Conservation (phyloP, 768 basidiomycete genomes). For the Rhodotorula diobovata region DNA sequence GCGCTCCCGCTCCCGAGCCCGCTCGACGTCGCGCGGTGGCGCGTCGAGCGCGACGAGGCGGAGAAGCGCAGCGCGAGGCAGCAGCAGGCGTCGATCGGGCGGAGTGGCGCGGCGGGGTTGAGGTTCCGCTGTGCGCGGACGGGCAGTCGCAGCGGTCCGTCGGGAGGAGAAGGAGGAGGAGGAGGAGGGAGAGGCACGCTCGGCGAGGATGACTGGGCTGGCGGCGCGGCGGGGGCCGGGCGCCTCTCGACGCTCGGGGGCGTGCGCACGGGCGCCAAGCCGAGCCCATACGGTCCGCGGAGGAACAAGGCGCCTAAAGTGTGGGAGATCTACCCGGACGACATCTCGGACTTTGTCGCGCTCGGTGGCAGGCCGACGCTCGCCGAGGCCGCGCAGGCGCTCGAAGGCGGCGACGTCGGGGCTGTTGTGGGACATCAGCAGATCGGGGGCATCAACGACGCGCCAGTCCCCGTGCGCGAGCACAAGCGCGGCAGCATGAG, state of each 20-base stretch:
- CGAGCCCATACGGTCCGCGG: slow-evolving; percentile 3
- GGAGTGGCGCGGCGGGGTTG: neutral
- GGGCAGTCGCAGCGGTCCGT: neutral
- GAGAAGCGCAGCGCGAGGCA: neutral
- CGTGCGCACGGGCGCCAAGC: neutral
- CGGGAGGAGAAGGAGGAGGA: no score
- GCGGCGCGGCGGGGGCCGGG: neutral
- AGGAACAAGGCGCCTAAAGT: slow-evolving; percentile 8
- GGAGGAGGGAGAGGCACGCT: neutral
- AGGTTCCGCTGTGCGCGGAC: neutral
- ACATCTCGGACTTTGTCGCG: slow-evolving; percentile 11
- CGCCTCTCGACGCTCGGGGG: neutral
- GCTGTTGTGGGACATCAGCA: neutral
- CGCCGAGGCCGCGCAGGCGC: neutral
- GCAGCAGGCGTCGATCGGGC: neutral
- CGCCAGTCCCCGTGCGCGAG: neutral
- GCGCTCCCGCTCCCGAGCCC: neutral
- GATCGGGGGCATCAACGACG: no score
- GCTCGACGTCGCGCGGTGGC: slow-evolving; percentile 13
- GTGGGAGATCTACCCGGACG: slow-evolving; percentile 26
- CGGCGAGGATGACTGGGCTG: neutral
- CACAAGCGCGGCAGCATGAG: neutral
- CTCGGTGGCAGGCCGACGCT: neutral
- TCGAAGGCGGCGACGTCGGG: neutral
- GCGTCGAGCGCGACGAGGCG: neutral